Conservation (phyloP, 2,329 filamentous ascomycete genomes). For the Didymella segeticola region DNA sequence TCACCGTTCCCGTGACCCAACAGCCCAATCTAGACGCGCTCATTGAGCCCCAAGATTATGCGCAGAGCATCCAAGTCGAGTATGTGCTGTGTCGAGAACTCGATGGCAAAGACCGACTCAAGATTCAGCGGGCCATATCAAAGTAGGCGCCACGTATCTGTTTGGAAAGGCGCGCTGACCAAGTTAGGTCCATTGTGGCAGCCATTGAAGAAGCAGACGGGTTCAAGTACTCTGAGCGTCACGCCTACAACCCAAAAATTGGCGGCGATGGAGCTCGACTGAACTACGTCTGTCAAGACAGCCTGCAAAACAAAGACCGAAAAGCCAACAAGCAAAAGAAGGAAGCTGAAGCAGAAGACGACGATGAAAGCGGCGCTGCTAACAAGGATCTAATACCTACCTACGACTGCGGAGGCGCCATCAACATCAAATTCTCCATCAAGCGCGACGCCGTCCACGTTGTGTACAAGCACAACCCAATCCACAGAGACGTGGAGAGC, state of each 20-base stretch:
- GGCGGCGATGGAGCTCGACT: slow-evolving; percentile 40
- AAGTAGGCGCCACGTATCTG: slow-evolving; percentile 20
- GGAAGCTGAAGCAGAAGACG: slow-evolving; percentile 13
- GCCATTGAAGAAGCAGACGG: slow-evolving; percentile 42
- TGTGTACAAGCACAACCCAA: slow-evolving; percentile 46
- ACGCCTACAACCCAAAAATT: slow-evolving; percentile 34
- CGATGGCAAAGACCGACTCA: slow-evolving; percentile 37
- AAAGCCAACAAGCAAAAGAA: slow-evolving; percentile 35
- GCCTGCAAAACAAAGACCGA: slow-evolving; percentile 39
- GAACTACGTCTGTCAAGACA: slow-evolving; percentile 45
- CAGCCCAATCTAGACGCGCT: slow-evolving; percentile 35
- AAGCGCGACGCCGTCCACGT: slow-evolving; percentile 45
- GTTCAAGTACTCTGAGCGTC: slow-evolving; percentile 45
- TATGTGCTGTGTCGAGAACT: slow-evolving; percentile 35
- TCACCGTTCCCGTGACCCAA: slow-evolving; percentile 39
- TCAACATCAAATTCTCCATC: slow-evolving; percentile 45
- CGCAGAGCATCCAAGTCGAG: slow-evolving; percentile 40
- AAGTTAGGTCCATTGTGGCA: slow-evolving; percentile 32
- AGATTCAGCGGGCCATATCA: slow-evolving; percentile 39
- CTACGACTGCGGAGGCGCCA: slow-evolving; percentile 44
- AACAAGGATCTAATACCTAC: slow-evolving; percentile 21
- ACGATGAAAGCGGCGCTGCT: slow-evolving; percentile 6
- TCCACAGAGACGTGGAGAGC: slow-evolving; percentile 36
- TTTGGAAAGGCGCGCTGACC: neutral
- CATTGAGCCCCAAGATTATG: slow-evolving; percentile 35